phyloP scores from a whole-genome alignment of 83 land plant genomes.

The Diphasiastrum complanatum region DNA sequence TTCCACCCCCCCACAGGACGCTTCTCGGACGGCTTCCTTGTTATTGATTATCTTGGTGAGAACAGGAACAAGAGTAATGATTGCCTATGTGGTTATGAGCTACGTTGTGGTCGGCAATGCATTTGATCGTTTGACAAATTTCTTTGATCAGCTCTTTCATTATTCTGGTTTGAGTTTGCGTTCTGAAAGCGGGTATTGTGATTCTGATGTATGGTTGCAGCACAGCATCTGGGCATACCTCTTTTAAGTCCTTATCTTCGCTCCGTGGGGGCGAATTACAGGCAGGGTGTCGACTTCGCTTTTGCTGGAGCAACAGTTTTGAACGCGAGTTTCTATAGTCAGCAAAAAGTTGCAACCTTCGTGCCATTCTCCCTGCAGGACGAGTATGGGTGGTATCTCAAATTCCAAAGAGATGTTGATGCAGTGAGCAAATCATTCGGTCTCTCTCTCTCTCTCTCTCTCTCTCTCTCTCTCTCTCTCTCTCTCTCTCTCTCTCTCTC shows the following conservation, averaged over 20 bases:
- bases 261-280: not conserved
- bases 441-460: no score
- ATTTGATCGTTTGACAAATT: not conserved
- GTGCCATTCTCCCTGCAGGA: not conserved
- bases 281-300: slow-evolving; percentile 3
- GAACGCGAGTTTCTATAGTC: not conserved
- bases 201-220: no score
- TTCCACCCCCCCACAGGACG: no score
- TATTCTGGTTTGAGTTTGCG: no score
- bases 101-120: no score
- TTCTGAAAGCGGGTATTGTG: no score
- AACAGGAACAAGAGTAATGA: no score
- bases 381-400: not conserved
- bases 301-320: not conserved
- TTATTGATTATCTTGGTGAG: no score
- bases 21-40: no score
- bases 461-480: not conserved
- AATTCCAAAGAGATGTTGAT: not conserved
- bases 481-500: no score
- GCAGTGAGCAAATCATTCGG: not conserved
- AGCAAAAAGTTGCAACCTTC: not conserved
- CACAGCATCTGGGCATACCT: not conserved
- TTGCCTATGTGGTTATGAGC: no score
- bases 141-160: not conserved
- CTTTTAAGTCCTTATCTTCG: not conserved